Percentiles rank a stretch among this genome's conserved stretches.
Conservation (phyloP, 768 basidiomycete species). For the Naganishia vishniacii region DNA sequence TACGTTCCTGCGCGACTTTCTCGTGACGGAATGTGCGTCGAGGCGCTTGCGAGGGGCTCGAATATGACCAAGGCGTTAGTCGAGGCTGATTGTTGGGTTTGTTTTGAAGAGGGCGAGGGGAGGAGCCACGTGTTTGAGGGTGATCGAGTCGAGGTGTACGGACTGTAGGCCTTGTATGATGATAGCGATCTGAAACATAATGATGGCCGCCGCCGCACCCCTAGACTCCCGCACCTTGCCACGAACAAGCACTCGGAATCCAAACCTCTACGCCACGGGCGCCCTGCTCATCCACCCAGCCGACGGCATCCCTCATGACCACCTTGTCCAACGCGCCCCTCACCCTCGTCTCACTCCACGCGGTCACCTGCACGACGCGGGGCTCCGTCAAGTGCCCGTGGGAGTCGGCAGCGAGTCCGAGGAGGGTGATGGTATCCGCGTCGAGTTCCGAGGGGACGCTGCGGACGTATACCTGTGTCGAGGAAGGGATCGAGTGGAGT, state of each 20-base stretch:
- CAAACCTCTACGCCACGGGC: slow-evolving; percentile 64
- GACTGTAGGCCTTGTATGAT: not conserved
- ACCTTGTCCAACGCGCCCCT: slow-evolving; percentile 78
- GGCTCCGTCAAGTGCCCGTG: slow-evolving; percentile 65
- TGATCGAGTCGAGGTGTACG: slow-evolving; percentile 3
- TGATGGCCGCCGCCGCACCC: too few species aligned
- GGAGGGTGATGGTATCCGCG: slow-evolving; percentile 74
- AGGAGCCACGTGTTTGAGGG: not conserved
- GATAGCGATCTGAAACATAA: too few species aligned
- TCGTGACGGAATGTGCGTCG: too few species aligned
- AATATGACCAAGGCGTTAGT: slow-evolving; percentile 19
- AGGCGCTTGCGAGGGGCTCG: slow-evolving; percentile 21
- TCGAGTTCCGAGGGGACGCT: slow-evolving; percentile 87
- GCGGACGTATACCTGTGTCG: slow-evolving; percentile 52
- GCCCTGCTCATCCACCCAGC: slow-evolving; percentile 92
- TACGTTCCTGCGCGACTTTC: slow-evolving; percentile 14
- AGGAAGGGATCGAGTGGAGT: slow-evolving; percentile 13
- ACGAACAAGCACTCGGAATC: slow-evolving; percentile 80
- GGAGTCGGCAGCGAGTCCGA: slow-evolving; percentile 55
- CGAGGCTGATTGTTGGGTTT: slow-evolving; percentile 22
- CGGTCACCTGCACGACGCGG: slow-evolving; percentile 56
- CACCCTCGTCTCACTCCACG: slow-evolving; percentile 75
- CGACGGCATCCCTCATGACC: slow-evolving; percentile 80
- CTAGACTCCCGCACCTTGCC: slow-evolving; percentile 54
- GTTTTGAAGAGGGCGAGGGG: slow-evolving; percentile 19